Evolutionary conservation across 2,329 filamentous ascomycete genomes (phyloP).

Genomic region (Beauveria sp.): DNA sequence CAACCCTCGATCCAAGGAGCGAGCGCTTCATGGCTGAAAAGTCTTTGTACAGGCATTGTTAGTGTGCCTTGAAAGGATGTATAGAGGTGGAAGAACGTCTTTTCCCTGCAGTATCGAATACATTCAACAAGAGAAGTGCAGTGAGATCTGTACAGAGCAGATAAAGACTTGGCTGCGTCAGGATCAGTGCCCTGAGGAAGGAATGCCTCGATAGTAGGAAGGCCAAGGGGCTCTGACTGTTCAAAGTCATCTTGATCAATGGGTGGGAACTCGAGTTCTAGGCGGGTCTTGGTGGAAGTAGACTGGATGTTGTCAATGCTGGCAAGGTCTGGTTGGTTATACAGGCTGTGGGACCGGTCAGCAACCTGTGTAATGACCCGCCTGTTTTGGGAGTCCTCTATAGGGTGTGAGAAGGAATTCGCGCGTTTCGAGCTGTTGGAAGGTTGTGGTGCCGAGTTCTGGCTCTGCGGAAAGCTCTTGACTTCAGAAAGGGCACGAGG

Average conservation of each 20-base stretch:
- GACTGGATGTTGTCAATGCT: slow-evolving; percentile 52
- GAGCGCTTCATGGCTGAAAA: slow-evolving; percentile 73
- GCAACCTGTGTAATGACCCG: slow-evolving; percentile 12
- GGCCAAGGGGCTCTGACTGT: slow-evolving; percentile 62
- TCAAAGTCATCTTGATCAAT: slow-evolving; percentile 41
- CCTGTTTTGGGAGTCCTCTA: slow-evolving; percentile 16
- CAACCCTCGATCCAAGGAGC: slow-evolving; percentile 93
- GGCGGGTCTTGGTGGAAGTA: slow-evolving; percentile 48
- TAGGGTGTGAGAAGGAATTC: slow-evolving; percentile 23
- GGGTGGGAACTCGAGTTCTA: slow-evolving; percentile 54
- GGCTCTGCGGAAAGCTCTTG: slow-evolving; percentile 38
- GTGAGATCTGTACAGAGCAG: slow-evolving; percentile 85
- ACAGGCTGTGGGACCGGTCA: slow-evolving; percentile 39
- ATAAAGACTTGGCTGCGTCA: slow-evolving; percentile 78
- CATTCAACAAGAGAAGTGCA: slow-evolving; percentile 94
- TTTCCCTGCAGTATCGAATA: slow-evolving; percentile 92
- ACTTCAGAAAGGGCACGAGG: slow-evolving; percentile 42
- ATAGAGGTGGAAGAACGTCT: slow-evolving; percentile 91
- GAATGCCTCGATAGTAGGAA: slow-evolving; percentile 83
- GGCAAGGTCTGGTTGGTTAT: slow-evolving; percentile 49
- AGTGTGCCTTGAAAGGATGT: slow-evolving; percentile 93
- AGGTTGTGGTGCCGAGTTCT: slow-evolving; percentile 34
- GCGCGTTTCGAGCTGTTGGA: slow-evolving; percentile 11
- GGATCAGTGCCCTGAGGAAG: slow-evolving; percentile 74
- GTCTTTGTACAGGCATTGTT: slow-evolving; percentile 91